These are phyloP conservation scores for Fusarium nisikadoi DNA, from an alignment of 2,329 filamentous ascomycete genomes.

Conservation along the genomic window DNA sequence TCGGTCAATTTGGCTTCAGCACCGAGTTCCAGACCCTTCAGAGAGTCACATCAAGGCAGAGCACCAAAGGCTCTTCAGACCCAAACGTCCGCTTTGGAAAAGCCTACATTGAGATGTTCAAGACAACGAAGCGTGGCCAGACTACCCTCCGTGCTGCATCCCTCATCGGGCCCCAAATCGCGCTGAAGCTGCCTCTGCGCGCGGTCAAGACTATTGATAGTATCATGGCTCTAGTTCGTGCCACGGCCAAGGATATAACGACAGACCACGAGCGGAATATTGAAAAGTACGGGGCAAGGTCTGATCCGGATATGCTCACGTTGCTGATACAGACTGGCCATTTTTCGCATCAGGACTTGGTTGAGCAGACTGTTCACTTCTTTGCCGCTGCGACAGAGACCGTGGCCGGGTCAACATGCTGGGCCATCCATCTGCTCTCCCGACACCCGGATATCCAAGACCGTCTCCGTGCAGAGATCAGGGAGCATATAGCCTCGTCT, in stretches of 20 bases:
- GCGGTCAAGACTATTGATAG: not conserved
- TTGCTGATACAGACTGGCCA: not conserved
- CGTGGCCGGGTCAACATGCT: not conserved
- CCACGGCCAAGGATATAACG: not conserved
- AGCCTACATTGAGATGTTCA: not conserved
- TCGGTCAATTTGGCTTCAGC: not conserved
- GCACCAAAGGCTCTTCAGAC: not conserved
- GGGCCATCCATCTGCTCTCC: not conserved
- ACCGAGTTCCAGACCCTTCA: not conserved
- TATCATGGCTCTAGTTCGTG: not conserved
- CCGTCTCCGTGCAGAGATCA: not conserved
- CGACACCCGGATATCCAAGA: not conserved
- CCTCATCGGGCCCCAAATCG: not conserved
- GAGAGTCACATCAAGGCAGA: rapidly evolving
- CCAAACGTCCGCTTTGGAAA: not conserved
- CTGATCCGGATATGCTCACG: not conserved
- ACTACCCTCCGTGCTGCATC: not conserved
- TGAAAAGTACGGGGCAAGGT: rapidly evolving
- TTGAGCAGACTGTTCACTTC: not conserved
- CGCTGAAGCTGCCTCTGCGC: not conserved
- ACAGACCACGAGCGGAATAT: not conserved
- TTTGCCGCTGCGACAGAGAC: not conserved
- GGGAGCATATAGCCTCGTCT: not conserved
- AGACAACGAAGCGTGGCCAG: not conserved
- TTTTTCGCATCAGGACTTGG: not conserved